phyloP scores from a whole-genome alignment of 2,329 filamentous ascomycete species.

The Teratosphaeria zuluensis region DNA sequence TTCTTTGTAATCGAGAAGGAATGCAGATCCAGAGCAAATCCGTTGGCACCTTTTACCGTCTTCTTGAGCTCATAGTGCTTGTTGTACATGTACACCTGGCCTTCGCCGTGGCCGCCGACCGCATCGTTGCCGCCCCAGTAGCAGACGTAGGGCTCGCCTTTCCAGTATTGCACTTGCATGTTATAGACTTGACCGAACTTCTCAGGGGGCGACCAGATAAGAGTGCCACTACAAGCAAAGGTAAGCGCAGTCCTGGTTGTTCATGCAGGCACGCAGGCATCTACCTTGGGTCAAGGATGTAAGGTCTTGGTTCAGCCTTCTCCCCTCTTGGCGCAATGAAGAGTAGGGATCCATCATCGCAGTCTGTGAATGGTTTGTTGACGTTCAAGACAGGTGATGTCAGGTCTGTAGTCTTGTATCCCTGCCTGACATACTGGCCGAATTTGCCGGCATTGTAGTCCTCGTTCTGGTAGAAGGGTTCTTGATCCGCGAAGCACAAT shows the following conservation, averaged over 20 bases:
- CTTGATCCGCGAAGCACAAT: conserved; percentile 5
- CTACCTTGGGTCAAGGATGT: conserved; percentile 7
- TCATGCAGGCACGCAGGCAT: not conserved
- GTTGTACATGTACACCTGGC: conserved; percentile 36
- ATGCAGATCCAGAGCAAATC: conserved; percentile 31
- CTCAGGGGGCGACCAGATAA: conserved; percentile 15
- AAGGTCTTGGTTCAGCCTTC: conserved; percentile 6
- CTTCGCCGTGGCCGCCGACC: conserved; percentile 39
- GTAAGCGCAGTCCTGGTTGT: not conserved
- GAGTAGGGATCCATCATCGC: conserved; percentile 22
- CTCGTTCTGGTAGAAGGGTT: conserved; percentile 12
- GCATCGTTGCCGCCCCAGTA: conserved; percentile 42
- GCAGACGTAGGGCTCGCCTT: conserved; percentile 36
- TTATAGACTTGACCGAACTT: conserved; percentile 33
- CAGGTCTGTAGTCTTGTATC: conserved; percentile 25
- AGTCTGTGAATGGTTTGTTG: conserved; percentile 21
- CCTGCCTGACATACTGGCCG: conserved; percentile 27
- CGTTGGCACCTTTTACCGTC: conserved; percentile 29
- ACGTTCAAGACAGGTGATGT: conserved; percentile 26
- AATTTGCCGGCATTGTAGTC: conserved; percentile 27
- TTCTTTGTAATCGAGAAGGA: conserved; percentile 31
- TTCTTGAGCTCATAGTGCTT: conserved; percentile 25
- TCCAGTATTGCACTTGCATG: conserved; percentile 36
- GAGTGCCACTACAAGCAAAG: conserved; percentile 5
- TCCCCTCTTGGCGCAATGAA: conserved; percentile 20